Evolutionary conservation across 306 rosid genomes (phyloP).

Genomic region (Fagus sylvatica): DNA sequence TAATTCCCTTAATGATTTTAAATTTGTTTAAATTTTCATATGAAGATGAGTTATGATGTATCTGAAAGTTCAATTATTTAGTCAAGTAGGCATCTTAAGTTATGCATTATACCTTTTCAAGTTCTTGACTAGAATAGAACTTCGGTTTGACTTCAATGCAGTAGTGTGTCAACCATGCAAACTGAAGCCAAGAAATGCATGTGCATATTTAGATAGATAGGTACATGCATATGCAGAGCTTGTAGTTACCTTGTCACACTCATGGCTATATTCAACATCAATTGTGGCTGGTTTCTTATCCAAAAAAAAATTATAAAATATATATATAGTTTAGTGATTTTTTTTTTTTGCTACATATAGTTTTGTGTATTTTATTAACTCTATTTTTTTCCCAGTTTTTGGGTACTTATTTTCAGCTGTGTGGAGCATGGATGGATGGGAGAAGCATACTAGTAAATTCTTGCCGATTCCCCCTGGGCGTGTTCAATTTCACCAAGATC

Average conservation of each 20-base stretch:
- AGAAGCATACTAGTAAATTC: constrained; percentile 67
- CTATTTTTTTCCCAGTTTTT: constrained; percentile 1
- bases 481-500: constrained; percentile 91
- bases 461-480: constrained; percentile 74
- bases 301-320: no score
- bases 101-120: not conserved
- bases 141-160: not conserved
- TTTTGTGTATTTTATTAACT: no score
- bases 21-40: not conserved
- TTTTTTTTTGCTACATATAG: no score
- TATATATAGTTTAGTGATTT: no score
- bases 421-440: constrained; percentile 98
- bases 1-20: no score
- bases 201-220: no score
- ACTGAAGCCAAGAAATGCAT: not conserved
- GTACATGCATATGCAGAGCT: no score
- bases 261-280: no score
- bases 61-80: not conserved
- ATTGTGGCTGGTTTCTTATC: no score
- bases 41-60: not conserved
- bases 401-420: constrained; percentile 54
- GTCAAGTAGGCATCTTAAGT: not conserved
- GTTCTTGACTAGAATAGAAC: not conserved
- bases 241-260: no score
- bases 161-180: not conserved